Evolutionary conservation across 2,329 filamentous ascomycete species (phyloP).

Genomic region (Fusarium sp.): DNA sequence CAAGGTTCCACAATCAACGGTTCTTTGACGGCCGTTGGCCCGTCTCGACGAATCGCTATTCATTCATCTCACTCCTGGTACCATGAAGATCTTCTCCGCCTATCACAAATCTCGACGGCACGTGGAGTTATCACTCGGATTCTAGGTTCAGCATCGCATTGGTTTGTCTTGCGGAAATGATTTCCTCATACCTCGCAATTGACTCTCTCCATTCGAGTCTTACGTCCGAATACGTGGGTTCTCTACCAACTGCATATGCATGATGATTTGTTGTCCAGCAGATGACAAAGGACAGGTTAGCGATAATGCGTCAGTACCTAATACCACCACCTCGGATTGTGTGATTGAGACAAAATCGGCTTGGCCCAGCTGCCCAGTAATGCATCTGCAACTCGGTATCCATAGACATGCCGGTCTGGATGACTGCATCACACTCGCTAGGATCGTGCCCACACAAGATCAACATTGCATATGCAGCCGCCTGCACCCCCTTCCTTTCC

Average conservation of each 20-base stretch:
- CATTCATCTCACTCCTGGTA: slow-evolving; percentile 23
- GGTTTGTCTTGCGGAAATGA: background rate
- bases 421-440: slow-evolving; percentile 27
- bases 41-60: slow-evolving; percentile 17
- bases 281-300: background rate
- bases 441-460: slow-evolving; percentile 28
- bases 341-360: slow-evolving; percentile 5
- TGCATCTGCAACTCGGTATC: background rate
- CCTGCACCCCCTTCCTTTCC: slow-evolving; percentile 15
- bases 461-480: slow-evolving; percentile 30
- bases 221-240: background rate
- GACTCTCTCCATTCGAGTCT: background rate
- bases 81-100: slow-evolving; percentile 21
- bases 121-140: slow-evolving; percentile 31
- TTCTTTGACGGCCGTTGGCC: slow-evolving; percentile 19
- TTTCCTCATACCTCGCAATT: slow-evolving; percentile 4
- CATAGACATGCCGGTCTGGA: slow-evolving; percentile 19
- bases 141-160: slow-evolving; percentile 1
- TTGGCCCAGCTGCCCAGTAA: background rate
- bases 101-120: slow-evolving; percentile 28
- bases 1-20: slow-evolving; percentile 16
- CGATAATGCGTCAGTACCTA: background rate
- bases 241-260: background rate
- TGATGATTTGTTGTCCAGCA: slow-evolving; percentile 5
- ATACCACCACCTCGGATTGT: background rate